Evolutionary conservation across 1,139 yeast species (phyloP), one percentile per base, ranked within the genome.

Genomic region (Spathaspora sp.): DNA sequence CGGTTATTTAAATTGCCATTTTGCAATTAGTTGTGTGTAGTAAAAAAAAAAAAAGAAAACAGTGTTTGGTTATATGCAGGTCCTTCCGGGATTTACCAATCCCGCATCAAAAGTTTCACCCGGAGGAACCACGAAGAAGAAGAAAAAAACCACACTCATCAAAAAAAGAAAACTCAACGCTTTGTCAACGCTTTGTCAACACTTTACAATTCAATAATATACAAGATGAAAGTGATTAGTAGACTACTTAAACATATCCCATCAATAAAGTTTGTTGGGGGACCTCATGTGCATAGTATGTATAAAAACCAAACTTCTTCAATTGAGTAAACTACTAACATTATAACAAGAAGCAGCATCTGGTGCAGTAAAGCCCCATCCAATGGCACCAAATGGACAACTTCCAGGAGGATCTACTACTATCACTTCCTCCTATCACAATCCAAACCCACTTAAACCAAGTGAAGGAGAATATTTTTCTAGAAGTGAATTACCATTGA

Each of bases 201-300:
- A n/a, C n/a, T n/a, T n/a, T n/a, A n/a, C 33, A 41, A 40, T 33
- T 33, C 29, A 16, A 16, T 11, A 18, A 8, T 26, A 42, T 33
- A 45, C 31, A 29, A 43, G 36, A 57, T 57, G 60, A 56, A 50
- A 45, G 44, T 50, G n/a, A 43, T 56, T 26, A 40, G 47, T 23
- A 52, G 65, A 48, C 60, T 73, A 52, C 62, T 70, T 47, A 69
- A 71, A 49, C 70, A 79, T 60, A 72, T 71, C 24, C 88, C 85
- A 7, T 70, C 77, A 57, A 83, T 83, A 58, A 82, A 80, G 60
- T 83, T 83, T 56, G 79, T 82, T 31, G 89, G 89, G 7, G 80
- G 80, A 4, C 70, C 80, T 17, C 84, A 59, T 73, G 54, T 51
- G 63, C 57, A 52, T 42, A 49, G 55, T 51, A 51, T 44, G 55